phyloP scores from a whole-genome alignment of 306 rosid species.

The Lagenaria siceraria region DNA sequence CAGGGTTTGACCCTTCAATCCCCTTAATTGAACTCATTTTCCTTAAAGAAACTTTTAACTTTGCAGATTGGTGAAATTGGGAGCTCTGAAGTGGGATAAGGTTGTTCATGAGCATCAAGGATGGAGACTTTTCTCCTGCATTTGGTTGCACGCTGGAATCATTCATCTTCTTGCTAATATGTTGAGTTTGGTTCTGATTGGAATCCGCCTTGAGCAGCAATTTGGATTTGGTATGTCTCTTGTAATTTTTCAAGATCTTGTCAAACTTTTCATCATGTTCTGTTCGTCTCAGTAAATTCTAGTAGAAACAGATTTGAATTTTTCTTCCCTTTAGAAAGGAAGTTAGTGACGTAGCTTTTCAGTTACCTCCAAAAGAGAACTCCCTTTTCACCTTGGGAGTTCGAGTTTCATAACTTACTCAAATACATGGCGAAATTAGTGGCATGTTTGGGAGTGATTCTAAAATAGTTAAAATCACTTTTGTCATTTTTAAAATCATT shows the following conservation, averaged over 20 bases:
- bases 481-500: too few relatives aligned
- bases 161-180: slow-evolving; percentile 39
- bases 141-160: slow-evolving; percentile 46
- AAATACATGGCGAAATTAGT: background rate
- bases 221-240: slow-evolving; percentile 30
- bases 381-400: too few relatives aligned
- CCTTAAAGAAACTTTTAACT: background rate
- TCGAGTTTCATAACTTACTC: too few relatives aligned
- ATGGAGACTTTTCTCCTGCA: slow-evolving; percentile 36
- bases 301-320: background rate
- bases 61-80: slow-evolving; percentile 34
- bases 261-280: background rate
- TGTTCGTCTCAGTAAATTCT: background rate
- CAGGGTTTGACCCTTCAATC: background rate
- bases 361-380: background rate
- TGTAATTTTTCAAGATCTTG: background rate
- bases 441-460: too few relatives aligned
- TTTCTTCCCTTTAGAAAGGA: too few relatives aligned
- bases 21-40: background rate
- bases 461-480: too few relatives aligned
- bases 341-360: background rate
- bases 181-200: slow-evolving; percentile 38
- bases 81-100: slow-evolving; percentile 27
- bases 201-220: slow-evolving; percentile 45
- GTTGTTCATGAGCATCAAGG: slow-evolving; percentile 26